Evolutionary conservation across 768 basidiomycete species (phyloP), one percentile per base, ranked within the genome.

Genomic region (Rhodosporidiobolus sp.): DNA sequence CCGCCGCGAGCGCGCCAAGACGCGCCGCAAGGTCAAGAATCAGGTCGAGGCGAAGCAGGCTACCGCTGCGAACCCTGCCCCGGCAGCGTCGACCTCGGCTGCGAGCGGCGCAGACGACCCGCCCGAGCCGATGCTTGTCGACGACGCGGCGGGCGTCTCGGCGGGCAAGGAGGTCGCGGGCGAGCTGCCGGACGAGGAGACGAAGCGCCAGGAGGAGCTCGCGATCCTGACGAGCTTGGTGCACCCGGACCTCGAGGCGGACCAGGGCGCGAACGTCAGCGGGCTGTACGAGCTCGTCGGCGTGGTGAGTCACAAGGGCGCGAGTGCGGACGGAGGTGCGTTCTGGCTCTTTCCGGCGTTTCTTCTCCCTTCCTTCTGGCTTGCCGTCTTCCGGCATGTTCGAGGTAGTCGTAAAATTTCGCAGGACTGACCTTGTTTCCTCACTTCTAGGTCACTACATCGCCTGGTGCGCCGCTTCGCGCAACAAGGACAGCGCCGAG

Each of bases 301-400:
- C 91, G 90, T 99, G 79, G 88, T 99, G 20, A 95, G 94, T 30
- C 96, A 98, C 85, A 99, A 99, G 81, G 96, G 96, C 19, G 87
- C 94, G 0, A 89, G 89, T 0, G 94, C 96, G 0, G 96, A 98
- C 79, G 88, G 91, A 0, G 95, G 94, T 82, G 70, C 70, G 80
- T 70, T 20, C 1, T 54, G 16, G 17, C 34, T 63, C 49, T 45
- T 17, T 1, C 20, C 48, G 6, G 6, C 22, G 19, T 55, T 28
- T 30, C 26, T 5, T 7, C 24, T 3, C 19, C 32, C 4, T 52
- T 19, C 24, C 30, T n/a, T n/a, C n/a, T n/a, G n/a, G n/a, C n/a
- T n/a, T n/a, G 17, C 3, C 19, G 16, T 38, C 28, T 19, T 24
- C 49, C 26, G 50, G 0, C 45, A n/a, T 0, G 6, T 24, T 20